These are phyloP conservation scores for Lodderomyces metapsilosis DNA, from an alignment of 1,139 yeast genomes.

Conservation along the genomic window DNA sequence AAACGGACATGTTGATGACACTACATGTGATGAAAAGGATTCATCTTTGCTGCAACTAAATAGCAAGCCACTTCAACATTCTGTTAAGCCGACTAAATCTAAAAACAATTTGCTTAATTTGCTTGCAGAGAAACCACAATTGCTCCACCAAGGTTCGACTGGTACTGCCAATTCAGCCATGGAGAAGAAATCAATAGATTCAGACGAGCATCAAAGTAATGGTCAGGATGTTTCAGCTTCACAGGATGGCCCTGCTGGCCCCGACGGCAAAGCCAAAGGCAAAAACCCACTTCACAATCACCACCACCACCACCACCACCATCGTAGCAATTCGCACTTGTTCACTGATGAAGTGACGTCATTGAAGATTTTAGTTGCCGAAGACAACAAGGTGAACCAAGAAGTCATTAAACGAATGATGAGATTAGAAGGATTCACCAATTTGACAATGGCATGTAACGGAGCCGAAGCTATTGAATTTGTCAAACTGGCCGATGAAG, in stretches of 20 bases:
- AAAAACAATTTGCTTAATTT: neutral
- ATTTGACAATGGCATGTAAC: constrained; percentile 76
- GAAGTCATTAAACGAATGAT: constrained; percentile 88
- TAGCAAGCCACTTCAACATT: neutral
- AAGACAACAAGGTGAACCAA: constrained; percentile 88
- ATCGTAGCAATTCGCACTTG: constrained; percentile 34
- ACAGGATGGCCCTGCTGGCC: neutral
- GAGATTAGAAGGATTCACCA: constrained; percentile 68
- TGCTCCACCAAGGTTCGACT: constrained; percentile 6
- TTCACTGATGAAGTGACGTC: constrained; percentile 32
- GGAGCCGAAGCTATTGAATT: constrained; percentile 81
- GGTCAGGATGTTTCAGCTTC: neutral
- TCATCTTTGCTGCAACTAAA: constrained; percentile 1
- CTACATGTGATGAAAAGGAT: constrained; percentile 1
- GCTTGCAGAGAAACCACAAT: constrained; percentile 1
- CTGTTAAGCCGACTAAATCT: neutral
- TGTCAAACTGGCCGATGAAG: constrained; percentile 38
- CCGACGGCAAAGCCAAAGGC: neutral
- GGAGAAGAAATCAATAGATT: neutral
- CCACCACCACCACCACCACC: constrained; percentile 48
- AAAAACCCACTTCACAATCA: neutral
- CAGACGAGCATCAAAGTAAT: neutral
- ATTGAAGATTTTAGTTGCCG: constrained; percentile 78
- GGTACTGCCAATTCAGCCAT: constrained; percentile 6
- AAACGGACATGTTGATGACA: neutral